Evolutionary conservation across 2,329 filamentous ascomycete species (phyloP), one percentile per base, ranked within the genome.

Genomic region (Aspergillus sp.): DNA sequence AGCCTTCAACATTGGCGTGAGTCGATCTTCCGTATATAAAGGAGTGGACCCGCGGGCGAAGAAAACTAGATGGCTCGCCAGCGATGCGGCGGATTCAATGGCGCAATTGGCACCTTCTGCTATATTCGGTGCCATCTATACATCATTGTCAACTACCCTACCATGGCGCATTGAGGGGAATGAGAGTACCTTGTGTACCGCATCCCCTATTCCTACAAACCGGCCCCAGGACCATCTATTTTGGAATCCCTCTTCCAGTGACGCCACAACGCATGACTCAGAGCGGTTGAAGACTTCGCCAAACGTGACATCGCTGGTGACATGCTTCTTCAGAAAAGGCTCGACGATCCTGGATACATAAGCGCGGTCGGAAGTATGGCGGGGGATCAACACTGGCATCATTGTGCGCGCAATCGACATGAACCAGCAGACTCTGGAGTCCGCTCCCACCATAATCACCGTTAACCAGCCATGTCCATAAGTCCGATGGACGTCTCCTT

Each of bases 71-170:
- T 47, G n/a, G 49, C 75, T 77, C 7, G 73, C 70, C 4, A 77
- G 63, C 7, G 67, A 68, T 12, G 74, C 75, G 5, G 72, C 76
- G 41, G 68, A 70, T 63, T 79, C 77, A 13, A 79, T 76, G 3
- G 75, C 75, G 30, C 66, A 67, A 60, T 79, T 79, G 7, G 72
- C 77, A 0, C 77, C 77, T 64, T 77, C 75, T 10, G 76, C 77
- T 7, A 66, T 47, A 39, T 73, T 74, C 1, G 70, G 69, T 13
- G 71, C 71, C 70, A 76, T 67, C 69, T 72, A 8, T 17, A 25
- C 4, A 2, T 36, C 8, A 50, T 55, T 10, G 19, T 12, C 23
- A 23, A 5, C 5, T 32, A 28, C 25, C 39, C 9, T 6, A 39
- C 7, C 12, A n/a, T 19, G 19, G 1, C 30, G 39, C 25, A 17